A percentile compares a stretch with the other conserved stretches of the same genome.
phyloP scores from a whole-genome alignment of 345 rosid species.

The Turritis glabra region DNA sequence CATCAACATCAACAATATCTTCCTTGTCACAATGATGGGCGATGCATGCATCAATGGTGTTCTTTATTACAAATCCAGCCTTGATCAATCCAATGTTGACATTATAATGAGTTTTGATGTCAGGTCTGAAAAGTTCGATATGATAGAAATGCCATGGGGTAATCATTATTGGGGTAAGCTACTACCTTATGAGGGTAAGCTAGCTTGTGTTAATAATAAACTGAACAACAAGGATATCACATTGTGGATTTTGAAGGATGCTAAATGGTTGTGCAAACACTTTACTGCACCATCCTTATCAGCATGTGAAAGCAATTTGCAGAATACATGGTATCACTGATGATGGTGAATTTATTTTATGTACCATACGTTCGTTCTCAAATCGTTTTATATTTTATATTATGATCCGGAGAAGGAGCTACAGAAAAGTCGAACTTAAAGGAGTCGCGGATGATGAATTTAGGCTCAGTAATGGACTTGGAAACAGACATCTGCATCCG shows the following conservation, averaged over 20 bases:
- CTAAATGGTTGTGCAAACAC: not conserved
- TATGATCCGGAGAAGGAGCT: not conserved
- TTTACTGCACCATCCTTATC: not conserved
- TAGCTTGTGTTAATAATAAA: not conserved
- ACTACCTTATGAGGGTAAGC: not conserved
- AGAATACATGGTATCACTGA: not conserved
- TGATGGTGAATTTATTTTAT: slow-evolving; percentile 1
- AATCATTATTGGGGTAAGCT: not conserved
- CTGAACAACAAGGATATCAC: not conserved
- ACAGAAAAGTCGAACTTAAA: not conserved
- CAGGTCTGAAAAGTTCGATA: not conserved
- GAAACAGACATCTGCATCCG: not conserved
- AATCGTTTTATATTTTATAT: not conserved
- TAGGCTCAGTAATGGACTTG: slow-evolving; percentile 3
- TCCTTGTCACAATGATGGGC: not conserved
- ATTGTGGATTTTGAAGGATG: slow-evolving; percentile 16
- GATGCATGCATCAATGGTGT: not conserved
- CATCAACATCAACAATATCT: not conserved
- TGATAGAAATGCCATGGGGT: not conserved
- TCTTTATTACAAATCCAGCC: not conserved
- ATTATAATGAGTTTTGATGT: slow-evolving; percentile 2
- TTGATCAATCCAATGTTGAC: not conserved
- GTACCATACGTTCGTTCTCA: not conserved
- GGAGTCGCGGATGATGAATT: not conserved
- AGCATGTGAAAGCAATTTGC: not conserved